These are phyloP conservation scores for Chamaecyparis obtusa DNA, from an alignment of 75 land plant species.

Conservation along the genomic window DNA sequence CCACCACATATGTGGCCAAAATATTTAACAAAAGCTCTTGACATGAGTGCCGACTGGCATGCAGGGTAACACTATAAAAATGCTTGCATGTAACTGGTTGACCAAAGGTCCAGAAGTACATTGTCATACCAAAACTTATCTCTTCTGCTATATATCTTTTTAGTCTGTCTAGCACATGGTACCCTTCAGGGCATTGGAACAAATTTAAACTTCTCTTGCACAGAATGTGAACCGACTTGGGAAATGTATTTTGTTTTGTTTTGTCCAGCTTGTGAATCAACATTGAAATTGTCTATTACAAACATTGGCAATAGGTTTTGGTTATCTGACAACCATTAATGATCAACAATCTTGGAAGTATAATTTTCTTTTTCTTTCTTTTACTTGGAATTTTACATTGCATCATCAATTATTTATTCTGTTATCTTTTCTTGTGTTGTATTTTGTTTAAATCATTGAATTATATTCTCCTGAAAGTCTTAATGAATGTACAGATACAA, in stretches of 20 bases:
- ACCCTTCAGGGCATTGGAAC: neutral
- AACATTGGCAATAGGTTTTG: neutral
- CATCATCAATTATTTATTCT: neutral
- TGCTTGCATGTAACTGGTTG: neutral
- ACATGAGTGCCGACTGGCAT: neutral
- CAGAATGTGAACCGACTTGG: neutral
- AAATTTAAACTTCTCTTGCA: neutral
- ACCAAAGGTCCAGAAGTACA: neutral
- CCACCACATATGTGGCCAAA: neutral
- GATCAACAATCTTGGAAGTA: neutral
- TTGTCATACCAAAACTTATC: neutral
- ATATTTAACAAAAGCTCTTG: neutral
- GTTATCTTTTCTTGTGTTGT: neutral
- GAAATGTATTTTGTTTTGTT: neutral
- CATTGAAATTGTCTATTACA: neutral
- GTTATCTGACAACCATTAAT: neutral
- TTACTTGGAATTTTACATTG: neutral
- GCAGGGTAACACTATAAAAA: neutral
- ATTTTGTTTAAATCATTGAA: conserved; percentile 9
- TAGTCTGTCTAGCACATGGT: neutral
- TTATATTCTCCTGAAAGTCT: neutral
- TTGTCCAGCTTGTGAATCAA: neutral
- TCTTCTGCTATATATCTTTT: neutral
- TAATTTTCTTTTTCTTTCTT: neutral
- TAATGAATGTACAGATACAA: conserved; percentile 53